Conservation (phyloP, 257 asterid species). For the Cordia subcordata region DNA sequence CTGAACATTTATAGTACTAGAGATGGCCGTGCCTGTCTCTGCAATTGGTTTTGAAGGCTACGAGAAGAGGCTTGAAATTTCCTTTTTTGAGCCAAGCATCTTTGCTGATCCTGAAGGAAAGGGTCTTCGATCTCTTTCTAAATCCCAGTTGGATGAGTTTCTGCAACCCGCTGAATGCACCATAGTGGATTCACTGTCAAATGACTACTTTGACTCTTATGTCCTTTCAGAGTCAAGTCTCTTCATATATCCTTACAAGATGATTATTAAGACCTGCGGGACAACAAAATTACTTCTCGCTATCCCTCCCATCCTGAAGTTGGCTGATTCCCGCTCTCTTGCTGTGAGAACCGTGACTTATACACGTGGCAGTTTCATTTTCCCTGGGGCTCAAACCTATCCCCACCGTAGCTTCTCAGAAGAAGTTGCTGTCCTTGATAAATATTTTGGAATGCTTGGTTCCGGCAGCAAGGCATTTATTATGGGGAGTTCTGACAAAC, state of each 20-base stretch:
- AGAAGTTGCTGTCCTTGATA: conserved; percentile 67
- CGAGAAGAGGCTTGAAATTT: conserved; percentile 81
- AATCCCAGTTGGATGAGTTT: conserved; percentile 63
- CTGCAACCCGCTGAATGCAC: conserved; percentile 84
- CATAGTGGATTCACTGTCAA: conserved; percentile 63
- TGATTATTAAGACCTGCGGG: conserved; percentile 83
- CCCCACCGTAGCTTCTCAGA: conserved; percentile 79
- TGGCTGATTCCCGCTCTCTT: conserved; percentile 48
- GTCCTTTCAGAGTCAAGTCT: conserved; percentile 92
- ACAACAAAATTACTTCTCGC: conserved; percentile 68
- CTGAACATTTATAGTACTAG: neutral
- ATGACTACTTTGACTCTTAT: conserved; percentile 59
- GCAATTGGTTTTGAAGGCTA: conserved; percentile 85
- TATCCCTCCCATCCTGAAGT: conserved; percentile 66
- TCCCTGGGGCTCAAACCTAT: conserved; percentile 74
- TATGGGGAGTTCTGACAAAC: conserved; percentile 42
- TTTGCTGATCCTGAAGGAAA: conserved; percentile 77
- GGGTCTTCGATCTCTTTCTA: conserved; percentile 65
- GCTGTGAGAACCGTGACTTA: conserved; percentile 51
- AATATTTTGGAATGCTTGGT: conserved; percentile 59
- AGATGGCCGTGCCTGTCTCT: conserved; percentile 62
- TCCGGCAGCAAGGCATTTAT: conserved; percentile 56
- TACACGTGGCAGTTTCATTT: conserved; percentile 78
- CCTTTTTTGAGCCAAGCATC: conserved; percentile 58
- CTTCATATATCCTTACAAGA: conserved; percentile 61